Conservation (phyloP, 139 green algal species). For the Closterium sp. region DNA sequence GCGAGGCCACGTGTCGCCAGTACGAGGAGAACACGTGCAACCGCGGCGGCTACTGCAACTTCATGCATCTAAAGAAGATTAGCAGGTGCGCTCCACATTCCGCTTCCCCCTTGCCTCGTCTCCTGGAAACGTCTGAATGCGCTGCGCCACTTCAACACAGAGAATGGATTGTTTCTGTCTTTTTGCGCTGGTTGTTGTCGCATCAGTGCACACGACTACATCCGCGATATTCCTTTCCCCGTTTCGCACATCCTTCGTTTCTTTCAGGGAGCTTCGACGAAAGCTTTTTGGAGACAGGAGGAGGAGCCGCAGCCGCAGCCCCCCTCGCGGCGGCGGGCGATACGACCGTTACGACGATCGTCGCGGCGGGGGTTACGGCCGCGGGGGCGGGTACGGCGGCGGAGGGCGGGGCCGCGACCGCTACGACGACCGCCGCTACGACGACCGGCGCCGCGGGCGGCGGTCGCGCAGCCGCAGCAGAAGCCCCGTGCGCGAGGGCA, state of each 20-base stretch:
- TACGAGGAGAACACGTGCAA: conserved; percentile 98
- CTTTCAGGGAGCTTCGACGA: conserved; percentile 38
- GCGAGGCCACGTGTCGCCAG: conserved; percentile 80
- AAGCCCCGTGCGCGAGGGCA: conserved; percentile 38
- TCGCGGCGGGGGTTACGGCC: conserved; percentile 10
- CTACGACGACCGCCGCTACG: conserved; percentile 5
- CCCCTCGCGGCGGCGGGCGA: conserved; percentile 5
- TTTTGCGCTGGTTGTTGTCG: not conserved
- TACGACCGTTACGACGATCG: conserved; percentile 23
- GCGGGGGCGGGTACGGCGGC: conserved; percentile 9
- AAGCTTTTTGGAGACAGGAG: conserved; percentile 55
- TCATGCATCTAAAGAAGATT: conserved; percentile 98
- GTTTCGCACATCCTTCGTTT: conserved; percentile 15
- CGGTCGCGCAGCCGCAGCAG: conserved; percentile 33
- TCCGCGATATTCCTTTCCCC: too few species aligned
- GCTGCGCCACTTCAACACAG: not conserved
- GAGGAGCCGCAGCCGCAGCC: conserved; percentile 19
- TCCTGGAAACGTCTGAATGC: too few species aligned
- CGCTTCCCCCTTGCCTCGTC: too few species aligned
- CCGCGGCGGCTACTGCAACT: conserved; percentile 98
- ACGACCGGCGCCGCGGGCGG: conserved; percentile 4
- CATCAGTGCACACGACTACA: not conserved
- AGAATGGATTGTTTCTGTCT: not conserved
- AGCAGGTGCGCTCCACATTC: conserved; percentile 50
- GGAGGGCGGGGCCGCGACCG: not conserved